These are phyloP conservation scores for Tilletia horrida DNA, from an alignment of 1,284 basidiomycete genomes.

Conservation along the genomic window DNA sequence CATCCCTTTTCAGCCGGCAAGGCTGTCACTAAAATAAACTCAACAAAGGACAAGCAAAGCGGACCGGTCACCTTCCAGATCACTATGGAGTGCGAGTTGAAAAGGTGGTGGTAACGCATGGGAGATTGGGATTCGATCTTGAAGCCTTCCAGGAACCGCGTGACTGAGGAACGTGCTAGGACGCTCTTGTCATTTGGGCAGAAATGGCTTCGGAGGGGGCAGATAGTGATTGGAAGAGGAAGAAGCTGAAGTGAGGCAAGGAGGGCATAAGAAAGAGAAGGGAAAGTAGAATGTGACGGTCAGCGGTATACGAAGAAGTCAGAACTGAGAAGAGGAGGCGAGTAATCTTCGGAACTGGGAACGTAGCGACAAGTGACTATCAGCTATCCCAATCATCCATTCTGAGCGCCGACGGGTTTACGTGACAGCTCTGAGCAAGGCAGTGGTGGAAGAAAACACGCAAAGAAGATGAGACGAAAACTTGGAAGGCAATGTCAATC, in stretches of 20 bases:
- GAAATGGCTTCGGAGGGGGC: conserved; percentile 7
- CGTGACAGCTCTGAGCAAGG: too few species aligned
- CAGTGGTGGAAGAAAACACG: not conserved
- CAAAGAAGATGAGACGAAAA: too few species aligned
- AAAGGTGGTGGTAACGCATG: not conserved
- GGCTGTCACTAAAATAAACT: not conserved
- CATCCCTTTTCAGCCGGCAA: not conserved
- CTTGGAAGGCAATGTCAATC: too few species aligned
- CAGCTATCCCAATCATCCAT: too few species aligned
- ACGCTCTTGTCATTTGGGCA: conserved; percentile 13
- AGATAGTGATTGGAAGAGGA: too few species aligned
- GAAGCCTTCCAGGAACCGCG: conserved; percentile 15
- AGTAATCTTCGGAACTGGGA: not conserved
- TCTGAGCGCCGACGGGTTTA: too few species aligned
- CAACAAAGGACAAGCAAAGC: conserved; percentile 1
- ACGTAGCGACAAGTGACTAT: too few species aligned
- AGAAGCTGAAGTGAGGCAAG: not conserved
- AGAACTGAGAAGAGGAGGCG: not conserved
- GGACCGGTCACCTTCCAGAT: not conserved
- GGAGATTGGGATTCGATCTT: conserved; percentile 11
- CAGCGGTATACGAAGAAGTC: not conserved
- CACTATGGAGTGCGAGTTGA: not conserved
- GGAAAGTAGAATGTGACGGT: not conserved
- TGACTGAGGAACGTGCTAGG: not conserved
- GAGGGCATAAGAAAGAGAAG: too few species aligned